A percentile compares a stretch with the other conserved stretches of the same genome.
These are phyloP conservation scores for Paratinospora sagittata DNA, from an alignment of 164 flowering plant species.

Conservation along the genomic window DNA sequence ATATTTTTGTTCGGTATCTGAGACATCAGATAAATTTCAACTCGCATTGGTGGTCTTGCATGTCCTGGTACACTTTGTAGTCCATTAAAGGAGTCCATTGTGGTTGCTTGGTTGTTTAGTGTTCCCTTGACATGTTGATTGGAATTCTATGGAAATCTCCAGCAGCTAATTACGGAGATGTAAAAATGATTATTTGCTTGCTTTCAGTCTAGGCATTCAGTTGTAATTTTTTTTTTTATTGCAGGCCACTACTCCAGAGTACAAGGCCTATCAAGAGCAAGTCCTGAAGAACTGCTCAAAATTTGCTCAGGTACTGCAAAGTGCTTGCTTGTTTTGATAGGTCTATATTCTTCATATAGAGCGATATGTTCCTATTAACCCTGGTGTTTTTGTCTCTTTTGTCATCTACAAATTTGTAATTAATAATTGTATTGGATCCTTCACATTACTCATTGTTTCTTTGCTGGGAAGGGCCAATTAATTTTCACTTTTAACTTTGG, in stretches of 20 bases:
- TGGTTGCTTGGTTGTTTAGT: neutral
- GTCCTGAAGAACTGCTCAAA: conserved; percentile 80
- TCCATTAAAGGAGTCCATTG: neutral
- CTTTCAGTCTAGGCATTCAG: neutral
- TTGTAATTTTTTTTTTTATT: conserved; percentile 9
- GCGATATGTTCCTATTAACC: neutral
- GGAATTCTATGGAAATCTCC: neutral
- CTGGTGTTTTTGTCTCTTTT: neutral
- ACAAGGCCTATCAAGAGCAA: conserved; percentile 94
- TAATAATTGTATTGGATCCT: neutral
- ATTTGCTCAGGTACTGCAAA: conserved; percentile 67
- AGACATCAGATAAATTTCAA: neutral
- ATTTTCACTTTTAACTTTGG: neutral
- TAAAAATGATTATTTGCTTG: neutral
- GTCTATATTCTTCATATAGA: neutral
- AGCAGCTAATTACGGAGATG: neutral
- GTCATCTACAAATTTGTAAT: neutral
- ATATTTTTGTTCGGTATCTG: neutral
- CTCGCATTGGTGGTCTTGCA: neutral
- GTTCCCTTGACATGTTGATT: neutral
- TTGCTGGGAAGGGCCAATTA: neutral
- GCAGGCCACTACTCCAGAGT: conserved; percentile 89
- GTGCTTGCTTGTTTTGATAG: neutral
- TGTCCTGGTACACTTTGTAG: neutral
- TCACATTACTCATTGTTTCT: neutral